Evolutionary conservation across 345 rosid species (phyloP), one percentile per base, ranked within the genome.

Genomic region (Citrus trifoliata): DNA sequence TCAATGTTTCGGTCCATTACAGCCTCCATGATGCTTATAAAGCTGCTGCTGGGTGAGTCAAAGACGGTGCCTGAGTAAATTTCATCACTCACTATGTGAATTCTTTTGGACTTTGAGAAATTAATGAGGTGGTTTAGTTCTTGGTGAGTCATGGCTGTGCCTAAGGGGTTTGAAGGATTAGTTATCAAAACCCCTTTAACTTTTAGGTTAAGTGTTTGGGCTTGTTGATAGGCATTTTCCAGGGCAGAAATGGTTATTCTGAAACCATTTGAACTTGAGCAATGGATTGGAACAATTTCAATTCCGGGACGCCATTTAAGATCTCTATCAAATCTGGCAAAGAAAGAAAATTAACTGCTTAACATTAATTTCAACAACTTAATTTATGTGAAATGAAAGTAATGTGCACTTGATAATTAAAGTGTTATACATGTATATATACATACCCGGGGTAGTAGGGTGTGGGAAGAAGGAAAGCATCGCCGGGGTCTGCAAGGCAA

Each of bases 361-460:
- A 19, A 9, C 28, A 13, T 63, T 19, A 1, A 55, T 24, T 24
- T 69, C 32, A 24, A 16, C 32, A 40, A 42, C 24, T 30, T 10
- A 6, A 46, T 66, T 12, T 46, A 46, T 8, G 70, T 61, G 10
- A 3, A 55, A 6, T 8, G 7, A 55, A 37, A 60, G 78, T 1
- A 53, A 18, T 18, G 21, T 18, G 58, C 22, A 53, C 58, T 4
- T 53, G 58, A 19, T 4, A 18, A 19, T 53, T 53, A 53, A 53
- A 53, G 58, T 53, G 58, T 18, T 53, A 53, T 1, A 2, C 6
- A 53, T 53, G 22, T 4, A 5, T 13, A 13, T 12, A 12, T 46
- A 53, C 58, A 19, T 86, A 93, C 99, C 97, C 98, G 16, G 99
- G 93, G 51, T 95, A 95, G 77, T 93, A 95, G 14, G 99, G 98